Percentiles rank a stretch among this genome's conserved stretches.
Evolutionary conservation across 345 rosid species (phyloP).

Genomic region (Populus pruinosa): DNA sequence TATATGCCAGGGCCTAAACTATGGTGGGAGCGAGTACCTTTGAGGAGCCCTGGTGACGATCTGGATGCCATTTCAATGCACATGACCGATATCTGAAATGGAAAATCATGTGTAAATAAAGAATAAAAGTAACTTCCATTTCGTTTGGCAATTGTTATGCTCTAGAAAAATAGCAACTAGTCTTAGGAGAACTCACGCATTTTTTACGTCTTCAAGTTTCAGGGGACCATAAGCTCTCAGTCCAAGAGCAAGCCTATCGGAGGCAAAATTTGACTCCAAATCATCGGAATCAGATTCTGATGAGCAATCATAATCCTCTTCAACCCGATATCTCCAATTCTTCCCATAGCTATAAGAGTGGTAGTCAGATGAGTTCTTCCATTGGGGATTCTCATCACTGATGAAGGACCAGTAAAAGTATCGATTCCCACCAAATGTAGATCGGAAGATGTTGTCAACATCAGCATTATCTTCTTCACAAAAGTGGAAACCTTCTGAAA

Average conservation of each 20-base stretch:
- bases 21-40: constrained; percentile 46
- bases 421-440: constrained; percentile 59
- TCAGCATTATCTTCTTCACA: constrained; percentile 55
- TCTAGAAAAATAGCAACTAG: not conserved
- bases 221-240: constrained; percentile 68
- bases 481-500: constrained; percentile 57
- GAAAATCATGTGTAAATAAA: not conserved
- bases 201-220: constrained; percentile 71
- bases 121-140: not conserved
- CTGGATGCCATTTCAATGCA: constrained; percentile 94
- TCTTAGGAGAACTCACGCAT: constrained; percentile 53
- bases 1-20: not conserved
- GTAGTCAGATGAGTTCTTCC: constrained; percentile 38
- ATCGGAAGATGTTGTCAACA: constrained; percentile 50
- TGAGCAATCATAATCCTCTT: constrained; percentile 58
- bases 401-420: constrained; percentile 62
- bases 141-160: not conserved
- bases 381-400: constrained; percentile 44
- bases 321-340: constrained; percentile 41
- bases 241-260: constrained; percentile 79
- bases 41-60: constrained; percentile 77
- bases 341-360: constrained; percentile 39
- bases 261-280: constrained; percentile 43
- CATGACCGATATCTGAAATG: constrained; percentile 65
- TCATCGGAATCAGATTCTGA: constrained; percentile 37